These are phyloP conservation scores for Plasmodium vivax DNA, from an alignment of 169 alveolate species.

Conservation along the genomic window DNA sequence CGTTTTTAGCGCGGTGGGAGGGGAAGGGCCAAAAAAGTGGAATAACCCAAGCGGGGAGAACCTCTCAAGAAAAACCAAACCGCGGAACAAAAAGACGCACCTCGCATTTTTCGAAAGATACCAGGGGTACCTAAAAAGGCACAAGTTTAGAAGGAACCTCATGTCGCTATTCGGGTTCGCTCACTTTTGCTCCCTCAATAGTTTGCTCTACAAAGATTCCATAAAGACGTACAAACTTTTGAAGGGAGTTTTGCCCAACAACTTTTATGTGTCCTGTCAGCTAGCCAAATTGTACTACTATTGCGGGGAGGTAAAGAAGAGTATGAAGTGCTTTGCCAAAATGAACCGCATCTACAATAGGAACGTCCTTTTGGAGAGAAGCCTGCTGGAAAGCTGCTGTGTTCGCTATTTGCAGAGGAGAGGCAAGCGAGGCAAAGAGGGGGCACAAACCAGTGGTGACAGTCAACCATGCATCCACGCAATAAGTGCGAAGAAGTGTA, in stretches of 20 bases:
- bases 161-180: slow-evolving; percentile 65
- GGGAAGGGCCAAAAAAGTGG: neutral
- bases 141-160: slow-evolving; percentile 29
- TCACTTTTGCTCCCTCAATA: slow-evolving; percentile 52
- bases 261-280: slow-evolving; percentile 31
- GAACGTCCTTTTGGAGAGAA: slow-evolving; percentile 14
- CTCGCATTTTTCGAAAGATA: neutral
- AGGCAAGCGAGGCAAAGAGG: neutral
- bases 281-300: slow-evolving; percentile 62
- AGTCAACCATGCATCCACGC: neutral
- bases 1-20: neutral
- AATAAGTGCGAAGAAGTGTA: slow-evolving; percentile 18
- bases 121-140: slow-evolving; percentile 4
- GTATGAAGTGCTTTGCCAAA: slow-evolving; percentile 35
- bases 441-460: neutral
- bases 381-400: neutral
- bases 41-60: neutral
- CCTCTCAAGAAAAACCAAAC: neutral
- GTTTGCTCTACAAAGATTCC: slow-evolving; percentile 8
- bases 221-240: slow-evolving; percentile 24
- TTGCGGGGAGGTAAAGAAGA: slow-evolving; percentile 8
- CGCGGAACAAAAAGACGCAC: neutral
- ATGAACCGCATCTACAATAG: neutral
- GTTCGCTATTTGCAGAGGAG: slow-evolving; percentile 7
- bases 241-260: neutral